Conservation (phyloP, 805 yeast genomes). For the Ogataea pignaliae region DNA sequence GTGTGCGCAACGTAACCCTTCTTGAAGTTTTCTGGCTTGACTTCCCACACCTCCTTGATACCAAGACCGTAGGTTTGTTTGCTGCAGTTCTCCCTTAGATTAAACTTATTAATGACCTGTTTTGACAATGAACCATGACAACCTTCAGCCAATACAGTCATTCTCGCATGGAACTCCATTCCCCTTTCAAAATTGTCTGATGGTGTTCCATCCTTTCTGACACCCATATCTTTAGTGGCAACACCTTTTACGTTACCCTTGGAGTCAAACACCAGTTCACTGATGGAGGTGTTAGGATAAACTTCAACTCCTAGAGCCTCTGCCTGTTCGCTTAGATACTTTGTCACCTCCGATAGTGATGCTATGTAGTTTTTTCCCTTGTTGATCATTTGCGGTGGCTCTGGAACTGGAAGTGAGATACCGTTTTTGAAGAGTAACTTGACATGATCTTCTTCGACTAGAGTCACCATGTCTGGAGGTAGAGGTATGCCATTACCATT, state of each 20-base stretch:
- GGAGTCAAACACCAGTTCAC: conserved; percentile 63
- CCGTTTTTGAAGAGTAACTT: conserved; percentile 57
- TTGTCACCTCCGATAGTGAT: conserved; percentile 75
- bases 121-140: conserved; percentile 94
- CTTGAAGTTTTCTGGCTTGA: conserved; percentile 72
- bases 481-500: conserved; percentile 61
- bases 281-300: conserved; percentile 85
- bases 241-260: conserved; percentile 75
- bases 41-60: conserved; percentile 96
- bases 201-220: conserved; percentile 69
- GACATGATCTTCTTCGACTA: conserved; percentile 73
- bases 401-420: conserved; percentile 68
- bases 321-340: conserved; percentile 80
- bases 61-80: conserved; percentile 96
- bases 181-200: conserved; percentile 89
- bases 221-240: conserved; percentile 91
- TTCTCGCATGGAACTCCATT: conserved; percentile 91
- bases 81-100: conserved; percentile 57
- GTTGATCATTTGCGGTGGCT: conserved; percentile 88
- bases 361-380: conserved; percentile 79
- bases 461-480: conserved; percentile 72
- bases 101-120: conserved; percentile 62
- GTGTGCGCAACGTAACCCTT: conserved; percentile 82
- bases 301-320: conserved; percentile 92
- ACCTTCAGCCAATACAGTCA: conserved; percentile 94